Percentiles rank a stretch among this genome's conserved stretches.
Evolutionary conservation across 139 green algal species (phyloP).

Genomic region (Closterium sp.): DNA sequence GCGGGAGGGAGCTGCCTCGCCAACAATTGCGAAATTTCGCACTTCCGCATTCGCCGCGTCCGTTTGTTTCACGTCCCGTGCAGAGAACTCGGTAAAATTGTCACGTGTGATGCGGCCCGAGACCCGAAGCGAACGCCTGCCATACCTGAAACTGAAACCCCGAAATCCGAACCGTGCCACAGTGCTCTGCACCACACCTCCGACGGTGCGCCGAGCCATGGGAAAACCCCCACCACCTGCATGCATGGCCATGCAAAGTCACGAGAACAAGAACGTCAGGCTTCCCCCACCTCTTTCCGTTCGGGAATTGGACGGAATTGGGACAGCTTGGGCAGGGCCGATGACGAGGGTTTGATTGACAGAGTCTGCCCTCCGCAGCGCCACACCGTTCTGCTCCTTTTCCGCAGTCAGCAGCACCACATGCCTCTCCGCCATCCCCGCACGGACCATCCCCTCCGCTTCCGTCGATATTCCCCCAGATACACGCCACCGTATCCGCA

Average conservation of each 20-base stretch:
- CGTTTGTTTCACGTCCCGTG: not conserved
- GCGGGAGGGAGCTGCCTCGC: not conserved
- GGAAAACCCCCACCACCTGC: too few relatives aligned
- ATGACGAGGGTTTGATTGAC: too few relatives aligned
- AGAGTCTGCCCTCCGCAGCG: not conserved
- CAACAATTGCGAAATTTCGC: not conserved
- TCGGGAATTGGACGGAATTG: too few relatives aligned
- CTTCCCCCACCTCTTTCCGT: too few relatives aligned
- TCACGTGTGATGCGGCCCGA: not conserved
- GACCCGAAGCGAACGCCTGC: not conserved
- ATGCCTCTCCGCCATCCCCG: not conserved
- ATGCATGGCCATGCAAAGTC: not conserved
- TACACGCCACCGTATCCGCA: not conserved
- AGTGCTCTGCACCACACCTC: not conserved
- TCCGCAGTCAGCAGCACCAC: not conserved
- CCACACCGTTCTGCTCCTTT: not conserved
- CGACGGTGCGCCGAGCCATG: not conserved
- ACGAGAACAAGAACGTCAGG: not conserved
- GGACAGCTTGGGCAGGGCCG: too few relatives aligned
- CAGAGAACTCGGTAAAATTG: not conserved
- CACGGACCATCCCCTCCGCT: not conserved
- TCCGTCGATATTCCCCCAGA: not conserved
- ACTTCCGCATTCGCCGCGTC: not conserved
- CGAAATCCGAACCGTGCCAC: not conserved
- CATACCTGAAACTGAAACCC: not conserved